Evolutionary conservation across 2,329 filamentous ascomycete species (phyloP).

Genomic region (Tricladium varicosporioides): DNA sequence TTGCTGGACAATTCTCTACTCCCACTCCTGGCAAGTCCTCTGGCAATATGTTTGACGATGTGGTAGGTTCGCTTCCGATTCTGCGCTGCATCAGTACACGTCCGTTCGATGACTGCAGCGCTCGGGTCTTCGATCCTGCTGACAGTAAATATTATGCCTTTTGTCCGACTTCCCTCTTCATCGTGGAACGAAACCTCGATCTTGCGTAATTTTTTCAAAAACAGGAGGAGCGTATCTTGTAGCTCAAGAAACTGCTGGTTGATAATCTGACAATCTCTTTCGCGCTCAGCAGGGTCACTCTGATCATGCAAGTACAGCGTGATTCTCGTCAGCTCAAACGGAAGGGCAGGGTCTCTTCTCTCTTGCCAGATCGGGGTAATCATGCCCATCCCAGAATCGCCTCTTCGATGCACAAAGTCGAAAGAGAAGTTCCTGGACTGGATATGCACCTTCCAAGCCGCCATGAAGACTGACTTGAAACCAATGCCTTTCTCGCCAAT

Average conservation of each 20-base stretch:
- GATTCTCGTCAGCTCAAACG: constrained; percentile 9
- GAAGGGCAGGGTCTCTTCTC: neutral
- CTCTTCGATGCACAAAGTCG: constrained; percentile 14
- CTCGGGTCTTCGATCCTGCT: neutral
- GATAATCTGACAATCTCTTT: constrained; percentile 2
- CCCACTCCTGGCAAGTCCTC: constrained; percentile 4
- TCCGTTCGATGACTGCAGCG: neutral
- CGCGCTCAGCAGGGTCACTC: neutral
- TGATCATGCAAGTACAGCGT: constrained; percentile 1
- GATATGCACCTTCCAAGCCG: constrained; percentile 37
- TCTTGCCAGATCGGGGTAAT: constrained; percentile 6
- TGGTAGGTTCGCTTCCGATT: neutral
- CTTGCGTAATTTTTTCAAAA: constrained; percentile 8
- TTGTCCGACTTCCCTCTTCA: neutral
- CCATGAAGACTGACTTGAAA: constrained; percentile 38
- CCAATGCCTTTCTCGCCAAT: constrained; percentile 39
- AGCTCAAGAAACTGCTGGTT: constrained; percentile 3
- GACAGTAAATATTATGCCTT: neutral
- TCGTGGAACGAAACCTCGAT: constrained; percentile 3
- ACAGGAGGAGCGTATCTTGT: constrained; percentile 10
- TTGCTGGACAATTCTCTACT: constrained; percentile 7
- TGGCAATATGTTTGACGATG: neutral
- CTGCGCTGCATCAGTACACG: neutral
- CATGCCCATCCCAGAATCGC: constrained; percentile 9
- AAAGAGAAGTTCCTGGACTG: constrained; percentile 34